These are phyloP conservation scores for Candida wancherniae DNA, from an alignment of 805 yeast genomes.

Conservation along the genomic window DNA sequence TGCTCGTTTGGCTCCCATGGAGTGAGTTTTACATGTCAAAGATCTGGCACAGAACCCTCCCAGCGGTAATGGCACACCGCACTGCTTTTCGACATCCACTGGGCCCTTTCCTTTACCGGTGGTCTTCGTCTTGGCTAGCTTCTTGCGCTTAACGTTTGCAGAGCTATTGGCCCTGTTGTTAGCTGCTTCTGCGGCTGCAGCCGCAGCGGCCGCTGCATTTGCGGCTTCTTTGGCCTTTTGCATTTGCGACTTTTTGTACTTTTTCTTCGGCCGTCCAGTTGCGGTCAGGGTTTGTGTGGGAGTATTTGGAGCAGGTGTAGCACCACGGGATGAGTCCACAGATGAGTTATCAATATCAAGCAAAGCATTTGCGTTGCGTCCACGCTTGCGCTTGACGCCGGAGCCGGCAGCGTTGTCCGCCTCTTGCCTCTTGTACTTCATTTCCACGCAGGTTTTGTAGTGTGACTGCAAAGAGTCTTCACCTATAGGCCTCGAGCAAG, in stretches of 20 bases:
- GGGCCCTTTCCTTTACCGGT: constrained; percentile 68
- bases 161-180: constrained; percentile 13
- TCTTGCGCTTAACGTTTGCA: constrained; percentile 23
- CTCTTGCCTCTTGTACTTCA: constrained; percentile 31
- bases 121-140: constrained; percentile 34
- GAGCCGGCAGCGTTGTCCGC: constrained; percentile 12
- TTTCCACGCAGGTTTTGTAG: constrained; percentile 32
- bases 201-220: constrained; percentile 43
- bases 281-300: constrained; percentile 18
- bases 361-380: constrained; percentile 21
- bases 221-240: constrained; percentile 45
- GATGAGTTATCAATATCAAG: constrained; percentile 34
- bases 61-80: constrained; percentile 90
- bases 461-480: constrained; percentile 29
- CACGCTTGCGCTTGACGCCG: constrained; percentile 24
- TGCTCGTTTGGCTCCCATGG: constrained; percentile 97
- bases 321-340: constrained; percentile 36
- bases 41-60: constrained; percentile 98
- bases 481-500: constrained; percentile 39
- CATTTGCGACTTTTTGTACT: constrained; percentile 40
- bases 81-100: constrained; percentile 87
- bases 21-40: constrained; percentile 93
- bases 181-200: constrained; percentile 30
- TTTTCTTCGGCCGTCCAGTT: constrained; percentile 34
- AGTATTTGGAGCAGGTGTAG: constrained; percentile 33